Percentiles rank a stretch among this genome's conserved stretches.
These are phyloP conservation scores for Leptosphaerulina australis DNA, from an alignment of 2,329 filamentous ascomycete species.

Conservation along the genomic window DNA sequence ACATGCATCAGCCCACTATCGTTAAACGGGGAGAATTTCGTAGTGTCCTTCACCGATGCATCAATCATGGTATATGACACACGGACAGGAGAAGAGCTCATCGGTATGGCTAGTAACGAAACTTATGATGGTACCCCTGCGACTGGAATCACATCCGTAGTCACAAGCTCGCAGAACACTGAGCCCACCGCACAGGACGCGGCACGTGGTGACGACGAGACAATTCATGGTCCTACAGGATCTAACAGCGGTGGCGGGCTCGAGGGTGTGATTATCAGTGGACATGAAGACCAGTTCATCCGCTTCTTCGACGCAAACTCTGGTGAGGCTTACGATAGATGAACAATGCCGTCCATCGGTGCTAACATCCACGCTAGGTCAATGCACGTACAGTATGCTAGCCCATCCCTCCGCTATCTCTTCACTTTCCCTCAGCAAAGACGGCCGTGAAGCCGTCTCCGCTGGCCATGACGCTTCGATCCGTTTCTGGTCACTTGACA, in stretches of 20 bases:
- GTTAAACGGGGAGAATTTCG: constrained; percentile 81
- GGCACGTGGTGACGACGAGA: constrained; percentile 74
- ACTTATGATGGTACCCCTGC: constrained; percentile 88
- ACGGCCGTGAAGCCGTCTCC: constrained; percentile 91
- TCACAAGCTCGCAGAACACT: constrained; percentile 81
- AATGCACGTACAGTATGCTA: constrained; percentile 99
- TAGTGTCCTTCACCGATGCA: constrained; percentile 90
- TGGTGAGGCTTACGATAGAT: constrained; percentile 67
- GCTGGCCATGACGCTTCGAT: constrained; percentile 95
- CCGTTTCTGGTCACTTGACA: constrained; percentile 96
- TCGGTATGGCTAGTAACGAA: constrained; percentile 89
- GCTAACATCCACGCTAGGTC: constrained; percentile 63
- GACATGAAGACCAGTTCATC: constrained; percentile 95
- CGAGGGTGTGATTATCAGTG: constrained; percentile 92
- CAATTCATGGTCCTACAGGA: constrained; percentile 80
- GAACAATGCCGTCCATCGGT: background rate
- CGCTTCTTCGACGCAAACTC: constrained; percentile 98
- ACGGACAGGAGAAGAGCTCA: constrained; percentile 85
- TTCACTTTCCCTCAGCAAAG: constrained; percentile 86
- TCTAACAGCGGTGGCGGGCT: constrained; percentile 73
- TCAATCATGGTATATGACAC: constrained; percentile 93
- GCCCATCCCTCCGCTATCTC: constrained; percentile 94
- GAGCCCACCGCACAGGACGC: constrained; percentile 68
- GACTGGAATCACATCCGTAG: constrained; percentile 86
- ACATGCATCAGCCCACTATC: constrained; percentile 94